Percentiles rank a stretch among this genome's conserved stretches.
phyloP scores from a whole-genome alignment of 2,329 filamentous ascomycete species.

The Diaporthe nobilis region DNA sequence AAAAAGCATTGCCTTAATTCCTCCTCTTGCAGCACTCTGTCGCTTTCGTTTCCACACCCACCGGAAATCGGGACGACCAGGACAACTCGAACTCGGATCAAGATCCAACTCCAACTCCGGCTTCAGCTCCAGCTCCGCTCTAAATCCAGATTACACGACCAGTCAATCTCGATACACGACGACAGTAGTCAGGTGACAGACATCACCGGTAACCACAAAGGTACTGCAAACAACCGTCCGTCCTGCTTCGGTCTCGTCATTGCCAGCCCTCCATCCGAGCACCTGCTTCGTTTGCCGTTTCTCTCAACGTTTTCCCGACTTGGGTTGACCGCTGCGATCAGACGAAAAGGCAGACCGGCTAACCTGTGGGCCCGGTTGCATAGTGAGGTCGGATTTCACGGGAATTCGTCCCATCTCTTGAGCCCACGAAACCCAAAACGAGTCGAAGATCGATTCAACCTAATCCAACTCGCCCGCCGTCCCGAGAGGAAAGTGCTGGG shows the following conservation, averaged over 20 bases:
- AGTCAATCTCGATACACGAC: constrained; percentile 26
- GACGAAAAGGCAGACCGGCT: constrained; percentile 48
- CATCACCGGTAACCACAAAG: constrained; percentile 27
- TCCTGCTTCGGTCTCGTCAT: constrained; percentile 3
- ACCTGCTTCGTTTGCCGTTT: constrained; percentile 34
- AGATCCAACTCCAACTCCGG: constrained; percentile 16
- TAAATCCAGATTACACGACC: neutral
- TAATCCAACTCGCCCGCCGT: constrained; percentile 25
- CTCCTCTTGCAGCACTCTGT: constrained; percentile 39
- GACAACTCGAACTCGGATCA: constrained; percentile 24
- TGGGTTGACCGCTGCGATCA: constrained; percentile 36
- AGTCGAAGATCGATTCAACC: constrained; percentile 25
- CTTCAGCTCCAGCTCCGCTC: constrained; percentile 20
- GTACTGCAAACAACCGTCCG: constrained; percentile 11
- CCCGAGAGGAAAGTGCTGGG: constrained; percentile 22
- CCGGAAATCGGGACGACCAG: constrained; percentile 34
- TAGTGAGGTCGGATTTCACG: constrained; percentile 36
- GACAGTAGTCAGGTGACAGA: constrained; percentile 4
- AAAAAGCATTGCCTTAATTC: constrained; percentile 45
- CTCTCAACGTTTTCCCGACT: constrained; percentile 39
- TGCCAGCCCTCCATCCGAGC: constrained; percentile 18
- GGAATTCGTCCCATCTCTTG: constrained; percentile 39
- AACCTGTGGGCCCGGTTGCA: constrained; percentile 31
- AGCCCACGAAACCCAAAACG: constrained; percentile 28
- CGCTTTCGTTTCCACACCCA: constrained; percentile 35